Base-by-base conservation (phyloP, 192 early-diverging fungal species). In the Funneliformis mosseae region DNA sequence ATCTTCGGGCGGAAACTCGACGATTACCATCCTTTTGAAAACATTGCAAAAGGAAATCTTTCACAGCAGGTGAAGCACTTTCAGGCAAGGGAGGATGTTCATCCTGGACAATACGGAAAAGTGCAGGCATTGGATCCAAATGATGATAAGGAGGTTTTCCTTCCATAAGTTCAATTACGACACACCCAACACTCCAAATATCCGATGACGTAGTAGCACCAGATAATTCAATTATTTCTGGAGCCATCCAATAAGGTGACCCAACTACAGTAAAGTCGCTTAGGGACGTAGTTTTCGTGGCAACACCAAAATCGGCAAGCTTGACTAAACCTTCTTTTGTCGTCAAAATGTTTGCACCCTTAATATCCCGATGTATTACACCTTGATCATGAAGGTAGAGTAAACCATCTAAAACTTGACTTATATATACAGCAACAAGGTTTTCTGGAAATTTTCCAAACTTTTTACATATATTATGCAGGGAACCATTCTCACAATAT, bases 281-380 rank as follows among this genome's bases (percentile, higher is more conserved):
- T 23, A 81, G 80, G 14, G 88, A 81, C 21, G 48, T 86, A 16
- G 92, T 88, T 33, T 91, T 88, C 0, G 92, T 93, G 2, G 92
- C 90, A 0, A 94, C 92, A 68, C 93, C 93, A 87, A 94, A 94
- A 74, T 94, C 93, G 0, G 93, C 92, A n/a, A 94, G 87, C 80
- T 94, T 94, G 7, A 93, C 91, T 10, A 88, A 72, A 23, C 92
- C 92, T 60, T 92, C 89, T 76, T 93, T 93, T 0, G 92, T 90
- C 27, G 91, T 85, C 25, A 94, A 81, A 8, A 94, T 90, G 80
- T 94, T 94, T 70, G 88, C 91, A 78, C 94, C 94, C 88, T 99
- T 99, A 67, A 99, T 94, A 76, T 97, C 96, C 33, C 96, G 92
- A 81, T 97, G 96, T 33, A 98, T 88, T 68, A 97, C 94, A 33